Percentiles rank a stretch among this genome's conserved stretches.
Evolutionary conservation across 2,329 filamentous ascomycete genomes (phyloP).

Genomic region (Xylariomycetidae sp.): DNA sequence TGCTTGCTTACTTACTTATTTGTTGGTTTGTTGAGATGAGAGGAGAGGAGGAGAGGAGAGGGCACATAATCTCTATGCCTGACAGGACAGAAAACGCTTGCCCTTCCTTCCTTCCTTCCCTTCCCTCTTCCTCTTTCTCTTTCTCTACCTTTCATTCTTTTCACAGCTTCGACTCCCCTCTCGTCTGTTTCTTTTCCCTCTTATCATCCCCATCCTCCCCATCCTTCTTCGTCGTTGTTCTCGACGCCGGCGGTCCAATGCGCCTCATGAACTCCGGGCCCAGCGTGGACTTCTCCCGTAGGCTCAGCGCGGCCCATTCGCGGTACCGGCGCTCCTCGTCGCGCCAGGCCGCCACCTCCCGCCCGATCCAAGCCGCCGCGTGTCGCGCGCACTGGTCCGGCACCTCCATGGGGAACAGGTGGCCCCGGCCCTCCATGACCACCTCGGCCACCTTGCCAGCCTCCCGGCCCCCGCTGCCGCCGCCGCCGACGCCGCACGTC

Average conservation of each 20-base stretch:
- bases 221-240: slow-evolving; percentile 1
- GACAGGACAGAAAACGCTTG: too few species aligned
- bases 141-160: too few species aligned
- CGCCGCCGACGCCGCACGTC: slow-evolving; percentile 59
- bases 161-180: too few species aligned
- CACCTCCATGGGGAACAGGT: slow-evolving; percentile 80
- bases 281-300: slow-evolving; percentile 51
- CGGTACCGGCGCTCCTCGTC: slow-evolving; percentile 52
- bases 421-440: slow-evolving; percentile 61
- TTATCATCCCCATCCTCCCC: too few species aligned
- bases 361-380: slow-evolving; percentile 51
- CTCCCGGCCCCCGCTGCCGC: slow-evolving; percentile 62
- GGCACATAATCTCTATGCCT: too few species aligned
- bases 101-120: too few species aligned
- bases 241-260: slow-evolving; percentile 29
- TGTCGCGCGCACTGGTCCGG: slow-evolving; percentile 61
- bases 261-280: slow-evolving; percentile 53
- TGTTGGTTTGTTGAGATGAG: too few species aligned
- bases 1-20: too few species aligned
- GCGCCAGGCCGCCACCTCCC: slow-evolving; percentile 54
- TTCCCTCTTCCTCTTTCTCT: too few species aligned
- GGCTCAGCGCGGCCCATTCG: slow-evolving; percentile 47
- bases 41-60: too few species aligned
- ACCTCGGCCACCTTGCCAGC: slow-evolving; percentile 64
- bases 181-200: too few species aligned